Conservation (phyloP, 345 rosid species). For the Bretschneidera sinensis region DNA sequence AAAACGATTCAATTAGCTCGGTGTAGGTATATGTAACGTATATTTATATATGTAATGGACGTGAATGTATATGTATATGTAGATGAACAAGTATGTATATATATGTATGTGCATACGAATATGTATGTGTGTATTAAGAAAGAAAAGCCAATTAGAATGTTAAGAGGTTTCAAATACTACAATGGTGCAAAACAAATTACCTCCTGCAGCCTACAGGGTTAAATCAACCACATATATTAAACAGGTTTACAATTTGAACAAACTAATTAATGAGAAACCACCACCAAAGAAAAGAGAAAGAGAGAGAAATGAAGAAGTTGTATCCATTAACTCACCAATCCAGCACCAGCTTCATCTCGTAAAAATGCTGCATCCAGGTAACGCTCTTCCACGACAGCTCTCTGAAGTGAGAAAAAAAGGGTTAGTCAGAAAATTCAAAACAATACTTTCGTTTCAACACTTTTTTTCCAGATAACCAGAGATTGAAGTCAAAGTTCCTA, state of each 20-base stretch:
- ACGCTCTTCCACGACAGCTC: conserved; percentile 67
- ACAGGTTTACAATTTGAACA: no score
- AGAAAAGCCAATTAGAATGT: neutral
- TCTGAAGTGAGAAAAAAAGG: conserved; percentile 37
- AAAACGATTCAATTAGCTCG: no score
- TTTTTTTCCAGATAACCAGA: neutral
- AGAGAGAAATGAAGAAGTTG: no score
- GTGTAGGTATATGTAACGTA: neutral
- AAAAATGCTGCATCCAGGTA: conserved; percentile 74
- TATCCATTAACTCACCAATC: conserved; percentile 66
- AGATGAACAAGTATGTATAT: no score
- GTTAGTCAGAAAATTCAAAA: neutral
- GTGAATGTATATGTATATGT: neutral
- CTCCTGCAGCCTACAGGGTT: no score
- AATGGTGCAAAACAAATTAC: no score
- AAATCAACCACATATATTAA: no score
- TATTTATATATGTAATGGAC: no score
- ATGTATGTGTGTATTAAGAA: neutral
- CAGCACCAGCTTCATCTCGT: conserved; percentile 83
- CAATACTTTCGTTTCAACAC: neutral
- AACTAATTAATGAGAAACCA: conserved; percentile 1
- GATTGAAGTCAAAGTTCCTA: conserved; percentile 23
- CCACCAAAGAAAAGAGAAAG: neutral
- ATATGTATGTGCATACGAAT: neutral
- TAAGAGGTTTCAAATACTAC: neutral